Conservation (phyloP, 169 alveolate species). For the Perkinsus marinus region DNA sequence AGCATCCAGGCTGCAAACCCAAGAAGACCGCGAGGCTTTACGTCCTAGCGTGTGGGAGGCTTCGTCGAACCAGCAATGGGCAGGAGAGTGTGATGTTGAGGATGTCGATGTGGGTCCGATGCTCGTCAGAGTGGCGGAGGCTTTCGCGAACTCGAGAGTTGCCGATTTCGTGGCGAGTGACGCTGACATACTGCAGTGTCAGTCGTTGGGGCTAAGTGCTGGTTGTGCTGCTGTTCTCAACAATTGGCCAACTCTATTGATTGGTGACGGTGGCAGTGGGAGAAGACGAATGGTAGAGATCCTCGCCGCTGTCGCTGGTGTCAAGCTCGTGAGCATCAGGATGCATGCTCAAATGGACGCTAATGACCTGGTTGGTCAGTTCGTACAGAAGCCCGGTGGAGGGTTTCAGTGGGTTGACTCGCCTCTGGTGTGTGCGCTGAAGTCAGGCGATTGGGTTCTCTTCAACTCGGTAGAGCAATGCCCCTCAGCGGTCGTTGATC, state of each 20-base stretch:
- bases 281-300: constrained; percentile 25
- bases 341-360: constrained; percentile 51
- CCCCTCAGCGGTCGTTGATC: constrained; percentile 77
- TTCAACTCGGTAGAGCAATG: constrained; percentile 72
- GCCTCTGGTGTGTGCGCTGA: constrained; percentile 64
- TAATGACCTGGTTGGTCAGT: constrained; percentile 55
- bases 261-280: constrained; percentile 37
- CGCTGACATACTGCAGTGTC: constrained; percentile 11
- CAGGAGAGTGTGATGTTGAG: background rate
- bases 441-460: constrained; percentile 78
- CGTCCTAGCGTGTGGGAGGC: background rate
- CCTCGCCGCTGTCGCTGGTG: constrained; percentile 21
- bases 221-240: constrained; percentile 17
- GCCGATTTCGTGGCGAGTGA: background rate
- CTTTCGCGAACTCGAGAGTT: background rate
- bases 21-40: background rate
- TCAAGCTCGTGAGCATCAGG: constrained; percentile 34
- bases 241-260: constrained; percentile 32
- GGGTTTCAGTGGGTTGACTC: constrained; percentile 54
- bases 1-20: background rate
- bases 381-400: constrained; percentile 41
- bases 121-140: background rate
- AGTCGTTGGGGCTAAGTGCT: constrained; percentile 10
- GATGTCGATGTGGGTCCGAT: background rate
- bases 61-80: background rate